A percentile compares a stretch with the other conserved stretches of the same genome.
Conservation (phyloP, 1,284 basidiomycete genomes). For the Tausonia pullulans region DNA sequence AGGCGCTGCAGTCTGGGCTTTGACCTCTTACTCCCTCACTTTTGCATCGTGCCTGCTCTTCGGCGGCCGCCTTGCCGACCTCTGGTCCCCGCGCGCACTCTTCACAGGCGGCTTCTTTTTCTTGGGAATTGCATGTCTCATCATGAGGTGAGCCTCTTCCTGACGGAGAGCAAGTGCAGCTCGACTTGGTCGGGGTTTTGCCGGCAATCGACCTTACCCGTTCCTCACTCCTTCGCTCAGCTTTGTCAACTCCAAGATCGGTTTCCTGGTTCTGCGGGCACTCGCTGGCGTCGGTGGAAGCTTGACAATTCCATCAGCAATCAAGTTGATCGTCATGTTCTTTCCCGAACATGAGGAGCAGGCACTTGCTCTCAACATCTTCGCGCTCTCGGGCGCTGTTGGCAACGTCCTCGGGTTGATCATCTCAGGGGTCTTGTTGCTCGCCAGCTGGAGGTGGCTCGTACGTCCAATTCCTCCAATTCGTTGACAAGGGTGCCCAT, state of each 20-base stretch:
- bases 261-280: constrained; percentile 31
- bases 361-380: constrained; percentile 29
- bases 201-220: constrained; percentile 21
- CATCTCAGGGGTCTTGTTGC: constrained; percentile 31
- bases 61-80: constrained; percentile 22
- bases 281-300: constrained; percentile 30
- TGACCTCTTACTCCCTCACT: constrained; percentile 3
- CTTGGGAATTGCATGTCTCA: constrained; percentile 20
- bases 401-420: constrained; percentile 24
- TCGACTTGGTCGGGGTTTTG: no score
- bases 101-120: constrained; percentile 23
- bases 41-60: constrained; percentile 25
- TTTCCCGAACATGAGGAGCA: constrained; percentile 28
- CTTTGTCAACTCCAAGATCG: constrained; percentile 32
- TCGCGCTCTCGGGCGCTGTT: constrained; percentile 30
- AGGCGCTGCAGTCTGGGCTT: neutral
- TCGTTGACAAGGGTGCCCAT: no score
- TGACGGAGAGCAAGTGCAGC: no score
- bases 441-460: constrained; percentile 19
- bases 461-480: neutral
- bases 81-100: constrained; percentile 27
- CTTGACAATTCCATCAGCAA: constrained; percentile 30
- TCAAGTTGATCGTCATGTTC: constrained; percentile 29
- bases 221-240: constrained; percentile 18
- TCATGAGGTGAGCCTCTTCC: neutral